Conservation (phyloP, 1,139 yeast genomes). For the Kodamaea sp. region DNA sequence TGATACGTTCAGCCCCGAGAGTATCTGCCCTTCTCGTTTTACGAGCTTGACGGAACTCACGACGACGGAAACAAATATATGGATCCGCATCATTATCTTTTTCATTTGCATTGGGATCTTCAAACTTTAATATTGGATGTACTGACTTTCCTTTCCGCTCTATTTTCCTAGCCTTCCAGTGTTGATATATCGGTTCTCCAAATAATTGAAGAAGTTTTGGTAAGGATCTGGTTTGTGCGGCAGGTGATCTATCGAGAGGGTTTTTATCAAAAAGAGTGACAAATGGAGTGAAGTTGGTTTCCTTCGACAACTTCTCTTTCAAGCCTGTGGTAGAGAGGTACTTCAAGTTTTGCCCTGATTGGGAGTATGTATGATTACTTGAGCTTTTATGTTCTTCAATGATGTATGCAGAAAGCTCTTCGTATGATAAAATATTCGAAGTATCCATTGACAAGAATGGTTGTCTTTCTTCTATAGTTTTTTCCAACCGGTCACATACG, state of each 20-base stretch:
- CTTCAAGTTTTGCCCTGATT: slow-evolving; percentile 31
- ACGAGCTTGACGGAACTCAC: slow-evolving; percentile 94
- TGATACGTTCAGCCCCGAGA: slow-evolving; percentile 81
- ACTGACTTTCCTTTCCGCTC: slow-evolving; percentile 69
- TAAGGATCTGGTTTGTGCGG: slow-evolving; percentile 42
- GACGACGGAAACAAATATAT: slow-evolving; percentile 90
- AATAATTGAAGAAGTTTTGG: slow-evolving; percentile 57
- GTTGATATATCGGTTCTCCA: slow-evolving; percentile 72
- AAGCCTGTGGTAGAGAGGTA: slow-evolving; percentile 40
- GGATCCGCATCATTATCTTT: slow-evolving; percentile 92
- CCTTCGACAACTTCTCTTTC: slow-evolving; percentile 43
- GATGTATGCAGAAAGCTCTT: slow-evolving; percentile 60
- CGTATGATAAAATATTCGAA: slow-evolving; percentile 65
- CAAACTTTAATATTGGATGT: slow-evolving; percentile 77
- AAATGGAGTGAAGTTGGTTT: slow-evolving; percentile 40
- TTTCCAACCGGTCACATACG: slow-evolving; percentile 73
- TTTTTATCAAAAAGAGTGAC: slow-evolving; percentile 55
- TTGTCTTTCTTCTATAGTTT: slow-evolving; percentile 73
- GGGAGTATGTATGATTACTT: slow-evolving; percentile 31
- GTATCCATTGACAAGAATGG: slow-evolving; percentile 90
- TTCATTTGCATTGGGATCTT: slow-evolving; percentile 73
- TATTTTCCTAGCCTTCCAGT: slow-evolving; percentile 79
- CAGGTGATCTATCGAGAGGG: slow-evolving; percentile 25
- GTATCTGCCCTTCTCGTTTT: slow-evolving; percentile 95
- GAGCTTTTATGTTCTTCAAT: slow-evolving; percentile 37